These are phyloP conservation scores for Calonectria leucothoes DNA, from an alignment of 2,329 filamentous ascomycete genomes.

Conservation along the genomic window DNA sequence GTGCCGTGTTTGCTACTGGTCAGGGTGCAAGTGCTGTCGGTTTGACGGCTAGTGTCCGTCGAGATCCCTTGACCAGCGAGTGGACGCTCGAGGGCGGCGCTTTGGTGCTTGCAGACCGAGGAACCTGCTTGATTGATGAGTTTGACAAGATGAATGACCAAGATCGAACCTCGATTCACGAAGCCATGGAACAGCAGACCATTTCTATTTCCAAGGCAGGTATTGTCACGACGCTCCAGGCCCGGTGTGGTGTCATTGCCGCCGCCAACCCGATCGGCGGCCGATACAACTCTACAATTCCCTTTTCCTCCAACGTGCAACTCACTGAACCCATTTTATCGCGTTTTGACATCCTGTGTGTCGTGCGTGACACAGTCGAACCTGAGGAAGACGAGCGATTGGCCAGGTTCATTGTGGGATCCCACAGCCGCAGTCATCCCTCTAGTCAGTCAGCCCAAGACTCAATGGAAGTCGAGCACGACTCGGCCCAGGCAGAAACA, in stretches of 20 bases:
- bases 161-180: conserved; percentile 97
- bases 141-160: conserved; percentile 99
- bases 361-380: conserved; percentile 95
- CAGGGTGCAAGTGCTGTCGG: conserved; percentile 97
- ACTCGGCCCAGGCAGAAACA: conserved; percentile 57
- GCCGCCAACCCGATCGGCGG: conserved; percentile 97
- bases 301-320: conserved; percentile 96
- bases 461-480: conserved; percentile 73
- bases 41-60: conserved; percentile 95
- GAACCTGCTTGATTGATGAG: conserved; percentile 96
- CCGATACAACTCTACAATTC: conserved; percentile 95
- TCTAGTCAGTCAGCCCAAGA: conserved; percentile 61
- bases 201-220: conserved; percentile 99
- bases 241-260: conserved; percentile 94
- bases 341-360: conserved; percentile 97
- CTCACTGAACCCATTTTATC: conserved; percentile 97
- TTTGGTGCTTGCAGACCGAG: conserved; percentile 92
- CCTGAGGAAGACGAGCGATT: conserved; percentile 92
- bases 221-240: conserved; percentile 97
- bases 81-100: conserved; percentile 98
- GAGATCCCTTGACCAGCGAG: conserved; percentile 94
- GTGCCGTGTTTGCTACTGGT: conserved; percentile 96
- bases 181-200: conserved; percentile 99
- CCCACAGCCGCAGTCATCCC: conserved; percentile 91
- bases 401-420: conserved; percentile 93